Conservation (phyloP, 169 alveolate species). For the Eimeria tenella region DNA sequence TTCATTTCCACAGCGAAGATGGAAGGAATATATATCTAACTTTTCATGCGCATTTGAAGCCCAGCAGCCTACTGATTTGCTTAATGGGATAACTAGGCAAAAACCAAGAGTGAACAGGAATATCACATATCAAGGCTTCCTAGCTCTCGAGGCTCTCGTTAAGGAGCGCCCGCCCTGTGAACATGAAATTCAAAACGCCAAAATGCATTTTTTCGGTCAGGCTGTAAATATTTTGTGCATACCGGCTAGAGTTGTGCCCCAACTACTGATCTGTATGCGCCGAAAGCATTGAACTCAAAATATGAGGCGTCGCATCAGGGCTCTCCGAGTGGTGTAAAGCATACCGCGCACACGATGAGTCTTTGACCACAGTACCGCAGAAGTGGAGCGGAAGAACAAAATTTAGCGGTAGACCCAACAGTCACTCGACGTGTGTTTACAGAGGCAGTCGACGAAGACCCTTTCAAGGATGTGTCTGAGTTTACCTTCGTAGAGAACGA, state of each 20-base stretch:
- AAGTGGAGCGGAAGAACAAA: too few relatives aligned
- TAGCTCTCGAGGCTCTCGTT: neutral
- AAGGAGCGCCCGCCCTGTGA: neutral
- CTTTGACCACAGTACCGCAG: too few relatives aligned
- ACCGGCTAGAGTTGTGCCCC: neutral
- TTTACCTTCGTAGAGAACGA: neutral
- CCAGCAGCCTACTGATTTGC: slow-evolving; percentile 1
- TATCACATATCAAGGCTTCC: neutral
- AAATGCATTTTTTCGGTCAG: neutral
- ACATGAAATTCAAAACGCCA: neutral
- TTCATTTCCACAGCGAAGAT: neutral
- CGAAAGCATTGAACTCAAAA: too few relatives aligned
- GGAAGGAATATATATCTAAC: slow-evolving; percentile 5
- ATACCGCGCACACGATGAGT: too few relatives aligned
- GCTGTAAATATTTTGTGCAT: neutral
- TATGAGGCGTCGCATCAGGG: too few relatives aligned
- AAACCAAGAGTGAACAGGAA: neutral
- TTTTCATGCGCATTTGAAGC: neutral
- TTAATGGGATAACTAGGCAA: neutral
- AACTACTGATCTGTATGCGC: too few relatives aligned
- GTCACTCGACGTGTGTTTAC: neutral
- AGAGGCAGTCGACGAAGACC: neutral
- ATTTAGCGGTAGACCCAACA: too few relatives aligned
- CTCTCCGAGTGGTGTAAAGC: too few relatives aligned
- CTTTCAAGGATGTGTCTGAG: neutral